Percentiles rank a stretch among this genome's conserved stretches.
Evolutionary conservation across 2,329 filamentous ascomycete species (phyloP).

Genomic region (Penicillium sp.): DNA sequence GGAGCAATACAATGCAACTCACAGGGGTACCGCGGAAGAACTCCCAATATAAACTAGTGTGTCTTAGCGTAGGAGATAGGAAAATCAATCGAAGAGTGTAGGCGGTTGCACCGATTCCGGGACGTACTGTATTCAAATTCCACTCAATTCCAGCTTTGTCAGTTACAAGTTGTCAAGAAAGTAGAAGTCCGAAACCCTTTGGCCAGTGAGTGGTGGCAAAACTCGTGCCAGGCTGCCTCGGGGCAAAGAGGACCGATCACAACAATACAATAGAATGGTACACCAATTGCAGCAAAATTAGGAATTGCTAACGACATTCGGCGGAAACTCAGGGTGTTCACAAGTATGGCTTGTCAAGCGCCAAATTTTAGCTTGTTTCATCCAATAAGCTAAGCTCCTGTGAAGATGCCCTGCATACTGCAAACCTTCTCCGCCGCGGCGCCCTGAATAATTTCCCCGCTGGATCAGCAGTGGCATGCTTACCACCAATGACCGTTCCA

Average conservation of each 20-base stretch:
- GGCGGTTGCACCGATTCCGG: too few species aligned
- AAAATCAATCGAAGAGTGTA: too few species aligned
- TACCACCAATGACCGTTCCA: conserved; percentile 7
- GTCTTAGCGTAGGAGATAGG: too few species aligned
- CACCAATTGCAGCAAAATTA: not conserved
- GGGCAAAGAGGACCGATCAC: not conserved
- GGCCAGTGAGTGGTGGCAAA: not conserved
- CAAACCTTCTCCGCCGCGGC: not conserved
- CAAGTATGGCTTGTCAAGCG: not conserved
- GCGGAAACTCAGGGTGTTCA: not conserved
- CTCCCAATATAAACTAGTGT: too few species aligned
- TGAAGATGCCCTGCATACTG: not conserved
- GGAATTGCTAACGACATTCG: not conserved
- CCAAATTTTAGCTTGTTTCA: conserved; percentile 2
- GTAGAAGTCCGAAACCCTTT: not conserved
- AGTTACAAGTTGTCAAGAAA: not conserved
- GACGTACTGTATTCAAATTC: too few species aligned
- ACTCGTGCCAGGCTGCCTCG: not conserved
- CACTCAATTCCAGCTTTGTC: too few species aligned
- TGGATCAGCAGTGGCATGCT: not conserved
- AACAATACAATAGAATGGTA: not conserved
- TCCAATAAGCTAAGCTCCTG: not conserved
- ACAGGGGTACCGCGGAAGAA: too few species aligned
- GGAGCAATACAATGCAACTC: too few species aligned
- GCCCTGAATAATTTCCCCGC: not conserved